These are phyloP conservation scores for Salvia rosmarinus DNA, from an alignment of 257 asterid species.

Conservation along the genomic window DNA sequence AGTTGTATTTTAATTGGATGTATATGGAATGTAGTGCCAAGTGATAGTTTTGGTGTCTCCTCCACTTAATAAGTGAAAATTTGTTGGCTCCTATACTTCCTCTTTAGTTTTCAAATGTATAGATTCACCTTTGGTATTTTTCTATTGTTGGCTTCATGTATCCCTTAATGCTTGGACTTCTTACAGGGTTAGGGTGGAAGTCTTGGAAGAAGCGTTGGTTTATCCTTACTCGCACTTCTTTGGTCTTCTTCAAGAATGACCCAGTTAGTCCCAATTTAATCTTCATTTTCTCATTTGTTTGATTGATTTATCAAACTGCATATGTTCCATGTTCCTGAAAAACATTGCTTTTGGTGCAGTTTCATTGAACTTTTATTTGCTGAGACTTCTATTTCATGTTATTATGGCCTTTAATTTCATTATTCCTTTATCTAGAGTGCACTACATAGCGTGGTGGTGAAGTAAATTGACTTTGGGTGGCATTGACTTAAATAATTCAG, in stretches of 20 bases:
- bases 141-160: constrained; percentile 18
- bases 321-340: constrained; percentile 10
- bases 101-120: constrained; percentile 16
- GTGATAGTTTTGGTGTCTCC: not conserved
- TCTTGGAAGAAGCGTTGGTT: constrained; percentile 99
- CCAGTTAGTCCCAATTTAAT: constrained; percentile 58
- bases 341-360: constrained; percentile 4
- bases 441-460: constrained; percentile 94
- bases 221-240: constrained; percentile 93
- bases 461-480: constrained; percentile 96
- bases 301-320: constrained; percentile 23
- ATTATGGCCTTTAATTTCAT: constrained; percentile 23
- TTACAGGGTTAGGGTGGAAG: constrained; percentile 99
- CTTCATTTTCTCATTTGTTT: constrained; percentile 16
- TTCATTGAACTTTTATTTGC: constrained; percentile 23
- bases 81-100: constrained; percentile 7
- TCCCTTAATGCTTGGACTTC: constrained; percentile 31
- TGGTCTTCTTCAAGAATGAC: constrained; percentile 97
- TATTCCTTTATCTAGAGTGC: constrained; percentile 62
- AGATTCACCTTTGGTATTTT: not conserved
- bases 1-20: constrained; percentile 14
- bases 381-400: constrained; percentile 30
- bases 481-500: constrained; percentile 94
- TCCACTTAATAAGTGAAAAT: constrained; percentile 17
- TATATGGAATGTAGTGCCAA: constrained; percentile 13